Percentiles rank a stretch among this genome's conserved stretches.
Conservation (phyloP, 2,329 filamentous ascomycete species). For the Escovopsis sp. region DNA sequence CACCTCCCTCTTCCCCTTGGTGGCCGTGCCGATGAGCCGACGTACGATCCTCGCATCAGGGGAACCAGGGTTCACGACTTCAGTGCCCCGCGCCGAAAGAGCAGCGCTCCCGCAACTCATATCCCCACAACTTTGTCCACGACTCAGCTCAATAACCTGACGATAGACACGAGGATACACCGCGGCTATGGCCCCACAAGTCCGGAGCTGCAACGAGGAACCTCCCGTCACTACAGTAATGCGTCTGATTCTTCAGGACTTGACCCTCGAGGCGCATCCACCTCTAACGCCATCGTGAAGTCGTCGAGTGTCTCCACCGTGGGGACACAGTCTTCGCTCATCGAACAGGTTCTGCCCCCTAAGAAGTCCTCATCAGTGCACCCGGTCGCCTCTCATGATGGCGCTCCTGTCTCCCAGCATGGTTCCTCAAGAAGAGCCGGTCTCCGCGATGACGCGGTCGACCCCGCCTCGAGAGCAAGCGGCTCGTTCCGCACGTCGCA, state of each 20-base stretch:
- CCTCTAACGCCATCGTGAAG: conserved; percentile 10
- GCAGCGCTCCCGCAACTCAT: conserved; percentile 7
- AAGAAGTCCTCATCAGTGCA: conserved; percentile 11
- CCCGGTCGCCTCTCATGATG: conserved; percentile 25
- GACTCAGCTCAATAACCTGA: conserved; percentile 5
- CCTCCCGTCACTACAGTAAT: conserved; percentile 15
- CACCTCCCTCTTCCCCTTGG: conserved; percentile 24
- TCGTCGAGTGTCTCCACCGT: conserved; percentile 14
- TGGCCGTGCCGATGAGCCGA: conserved; percentile 26
- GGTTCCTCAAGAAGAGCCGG: conserved; percentile 9
- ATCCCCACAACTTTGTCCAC: conserved; percentile 6
- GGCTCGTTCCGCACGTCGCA: conserved; percentile 18
- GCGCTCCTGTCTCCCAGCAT: conserved; percentile 7
- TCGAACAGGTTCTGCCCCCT: conserved; percentile 4
- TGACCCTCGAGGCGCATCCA: conserved; percentile 6
- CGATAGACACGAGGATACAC: conserved; percentile 7
- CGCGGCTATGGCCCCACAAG: neutral
- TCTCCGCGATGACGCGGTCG: conserved; percentile 9
- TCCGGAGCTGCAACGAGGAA: neutral
- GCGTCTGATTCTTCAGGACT: conserved; percentile 11
- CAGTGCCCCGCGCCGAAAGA: conserved; percentile 40
- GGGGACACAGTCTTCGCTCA: conserved; percentile 7
- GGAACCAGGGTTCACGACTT: conserved; percentile 52
- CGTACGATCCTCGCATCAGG: conserved; percentile 47
- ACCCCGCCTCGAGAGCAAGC: conserved; percentile 7